Base-by-base conservation (phyloP, 1,139 yeast species). In the Pichia sp. region DNA sequence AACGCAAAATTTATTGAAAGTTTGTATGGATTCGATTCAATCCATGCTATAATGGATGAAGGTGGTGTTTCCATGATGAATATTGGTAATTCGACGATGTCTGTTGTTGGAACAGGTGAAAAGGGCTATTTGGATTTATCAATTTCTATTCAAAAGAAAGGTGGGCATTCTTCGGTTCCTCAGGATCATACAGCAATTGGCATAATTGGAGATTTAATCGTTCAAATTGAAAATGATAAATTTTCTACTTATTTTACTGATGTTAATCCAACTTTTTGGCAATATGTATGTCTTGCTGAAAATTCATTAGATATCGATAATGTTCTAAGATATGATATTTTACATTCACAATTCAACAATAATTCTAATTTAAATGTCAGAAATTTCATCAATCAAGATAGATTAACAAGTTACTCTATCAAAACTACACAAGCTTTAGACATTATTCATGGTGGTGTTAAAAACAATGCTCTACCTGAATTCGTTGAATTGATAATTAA, bases 401-500 rank as follows among this genome's bases (percentile, higher is more conserved):
- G 59, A 40, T 53, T 54, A 6, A 56, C 64, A 7, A 74, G 72
- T 51, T 79, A 70, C 57, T 63, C 79, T 27, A 68, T 83, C 45
- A 70, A 74, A 43, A 82, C 89, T 1, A 74, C 86, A 7, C 87
- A 81, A 60, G 86, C 89, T 0, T 71, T 77, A n/a, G 89, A 84
- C 61, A 70, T 81, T 12, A 69, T 84, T 44, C 57, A 66, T n/a
- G 90, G 90, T 11, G 92, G 92, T 20, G 74, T 75, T 40, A 84
- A 84, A 63, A 68, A 79, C 32, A 84, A 84, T 59, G 90, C 92
- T 3, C 69, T 85, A 49, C 95, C 95, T 1, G 94, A 85, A 59
- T 72, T 70, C 53, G 84, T 77, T 7, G 68, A 71, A 7, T 68
- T 80, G 22, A 53, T 49, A 2, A 71, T 83, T 40, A 53, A 53